These are phyloP conservation scores for Aureobasidium sp. DNA, from an alignment of 2,329 filamentous ascomycete species.

Conservation along the genomic window DNA sequence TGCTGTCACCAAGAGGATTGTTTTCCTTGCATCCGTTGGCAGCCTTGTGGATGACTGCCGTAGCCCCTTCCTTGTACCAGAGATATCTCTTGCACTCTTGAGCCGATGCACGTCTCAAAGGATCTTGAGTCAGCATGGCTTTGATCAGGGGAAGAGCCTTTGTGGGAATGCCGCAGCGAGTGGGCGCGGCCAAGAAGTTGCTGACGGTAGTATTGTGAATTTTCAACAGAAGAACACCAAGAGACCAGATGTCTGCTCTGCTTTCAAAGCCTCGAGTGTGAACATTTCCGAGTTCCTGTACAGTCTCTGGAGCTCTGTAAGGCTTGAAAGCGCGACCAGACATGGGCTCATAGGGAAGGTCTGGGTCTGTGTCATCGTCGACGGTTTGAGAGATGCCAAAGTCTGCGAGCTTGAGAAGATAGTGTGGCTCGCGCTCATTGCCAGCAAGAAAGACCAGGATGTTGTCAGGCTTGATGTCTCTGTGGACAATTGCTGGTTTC, in stretches of 20 bases:
- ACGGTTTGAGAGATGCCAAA: background rate
- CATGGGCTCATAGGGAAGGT: background rate
- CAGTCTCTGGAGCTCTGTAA: constrained; percentile 5
- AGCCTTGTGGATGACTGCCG: background rate
- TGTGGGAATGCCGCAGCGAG: background rate
- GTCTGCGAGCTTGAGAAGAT: constrained; percentile 6
- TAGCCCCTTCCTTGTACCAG: background rate
- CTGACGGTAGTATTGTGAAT: background rate
- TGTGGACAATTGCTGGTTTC: background rate
- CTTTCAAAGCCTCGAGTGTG: background rate
- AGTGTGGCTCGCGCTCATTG: background rate
- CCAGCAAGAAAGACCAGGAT: constrained; percentile 3
- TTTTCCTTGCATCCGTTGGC: background rate
- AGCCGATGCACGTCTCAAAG: background rate
- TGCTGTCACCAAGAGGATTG: background rate
- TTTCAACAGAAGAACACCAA: background rate
- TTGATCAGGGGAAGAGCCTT: background rate
- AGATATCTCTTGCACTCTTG: background rate
- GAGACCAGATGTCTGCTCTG: constrained; percentile 3
- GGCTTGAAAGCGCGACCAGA: background rate
- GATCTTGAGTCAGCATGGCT: background rate
- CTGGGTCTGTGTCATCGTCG: background rate
- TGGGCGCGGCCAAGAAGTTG: background rate
- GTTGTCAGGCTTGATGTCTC: constrained; percentile 14
- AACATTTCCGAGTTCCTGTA: background rate